Evolutionary conservation across 768 basidiomycete species (phyloP), one percentile per base, ranked within the genome.

Genomic region (Hypholoma sublateritium): DNA sequence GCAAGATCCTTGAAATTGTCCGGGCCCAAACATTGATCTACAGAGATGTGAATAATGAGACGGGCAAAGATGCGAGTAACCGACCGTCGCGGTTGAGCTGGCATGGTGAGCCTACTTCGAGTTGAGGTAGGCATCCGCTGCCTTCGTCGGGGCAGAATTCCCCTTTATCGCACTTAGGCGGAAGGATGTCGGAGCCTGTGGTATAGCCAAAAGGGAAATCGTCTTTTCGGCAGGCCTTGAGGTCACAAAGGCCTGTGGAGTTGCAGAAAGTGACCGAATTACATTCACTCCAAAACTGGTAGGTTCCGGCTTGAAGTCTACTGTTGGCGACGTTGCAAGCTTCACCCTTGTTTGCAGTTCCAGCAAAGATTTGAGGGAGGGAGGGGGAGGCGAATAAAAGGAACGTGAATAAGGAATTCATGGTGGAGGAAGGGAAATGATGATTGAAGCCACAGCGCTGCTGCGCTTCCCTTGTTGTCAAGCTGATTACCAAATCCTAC

Each of bases 51-150:
- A 46, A 52, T 4, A 34, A 36, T 22, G 48, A 47, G 36, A 46
- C 44, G 17, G 25, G 16, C 7, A 8, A 5, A 32, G 37, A 32
- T 32, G 9, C 9, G 28, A 32, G 9, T 45, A 14, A 46, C 65
- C 78, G 53, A 90, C 93, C 91, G 70, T 95, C 93, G 52, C 93
- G 85, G 67, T 94, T 89, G 57, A 95, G 81, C 70, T 95, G 92
- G 73, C 93, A 95, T 25, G 79, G 67, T 59, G 83, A 86, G 24
- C 79, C 86, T 3, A 91, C 84, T 1, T 80, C 54, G 14, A 89
- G 74, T 34, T 87, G 62, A 5, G 71, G 60, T 65, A 86, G 81
- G 72, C 93, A 95, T 7, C 69, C 74, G 60, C 86, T 85, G 57
- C 82, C 84, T 72, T 94, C 94, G 64, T 95, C 92, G 0, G 91